Evolutionary conservation across 805 yeast genomes (phyloP), one percentile per base, ranked within the genome.

Genomic region (Komagataella mondaviorum): DNA sequence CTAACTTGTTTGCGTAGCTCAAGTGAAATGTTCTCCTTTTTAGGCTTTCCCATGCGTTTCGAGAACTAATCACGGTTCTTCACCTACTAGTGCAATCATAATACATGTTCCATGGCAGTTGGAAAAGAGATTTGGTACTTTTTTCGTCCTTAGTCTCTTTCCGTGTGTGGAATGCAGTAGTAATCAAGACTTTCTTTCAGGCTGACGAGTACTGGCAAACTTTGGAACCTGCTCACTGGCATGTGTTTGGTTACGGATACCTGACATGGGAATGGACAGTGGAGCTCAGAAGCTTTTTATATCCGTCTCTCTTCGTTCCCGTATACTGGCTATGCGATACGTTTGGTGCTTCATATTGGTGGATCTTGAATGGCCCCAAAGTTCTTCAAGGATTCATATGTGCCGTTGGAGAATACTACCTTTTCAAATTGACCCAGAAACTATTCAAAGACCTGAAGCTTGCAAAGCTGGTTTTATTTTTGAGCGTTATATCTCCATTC

Each of bases 181-280:
- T 81, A 1, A 76, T 79, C 4, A 62, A 62, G 51, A 88, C 98
- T 0, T 93, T 80, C 62, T 93, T 93, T 67, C 99, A 93, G 64
- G 91, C 99, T 0, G 99, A 93, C 64, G 99, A 93, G 65, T 93
- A 75, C 66, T 93, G 83, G 81, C 99, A 93, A 66, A 73, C 90
- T 0, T 68, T 93, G 50, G 99, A 93, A 60, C 96, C 96, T 0
- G 99, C 98, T 0, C 96, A 89, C 64, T 52, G 60, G 3, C 68
- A 73, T 44, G 83, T 84, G 0, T 88, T 73, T 63, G 90, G 93
- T 1, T 83, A 82, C 55, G 99, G 99, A 0, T 78, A 79, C 57
- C 62, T 80, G 44, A 88, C 98, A 0, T 93, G 99, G 99, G 99
- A 93, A 66, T 93, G 99, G 99, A 63, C 67, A 22, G 70, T 73